phyloP scores from a whole-genome alignment of 1,284 basidiomycete species.

The Bjerkandera adusta region DNA sequence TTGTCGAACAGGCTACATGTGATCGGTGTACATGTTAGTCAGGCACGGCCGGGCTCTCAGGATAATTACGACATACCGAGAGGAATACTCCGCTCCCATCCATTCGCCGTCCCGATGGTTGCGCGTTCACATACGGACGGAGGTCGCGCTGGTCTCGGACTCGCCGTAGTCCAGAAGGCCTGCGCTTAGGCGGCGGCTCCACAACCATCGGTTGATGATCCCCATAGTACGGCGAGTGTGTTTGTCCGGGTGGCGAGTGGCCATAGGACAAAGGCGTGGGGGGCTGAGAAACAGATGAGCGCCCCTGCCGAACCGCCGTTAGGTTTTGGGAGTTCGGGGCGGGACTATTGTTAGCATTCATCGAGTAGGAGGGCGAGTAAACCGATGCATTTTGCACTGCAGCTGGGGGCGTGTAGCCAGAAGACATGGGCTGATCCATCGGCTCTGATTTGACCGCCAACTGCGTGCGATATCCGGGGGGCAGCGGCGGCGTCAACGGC shows the following conservation, averaged over 20 bases:
- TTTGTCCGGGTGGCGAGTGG: slow-evolving; percentile 45
- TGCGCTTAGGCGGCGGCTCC: slow-evolving; percentile 68
- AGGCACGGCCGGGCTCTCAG: background rate
- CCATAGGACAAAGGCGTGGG: slow-evolving; percentile 67
- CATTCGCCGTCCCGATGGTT: slow-evolving; percentile 61
- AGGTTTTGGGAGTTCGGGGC: slow-evolving; percentile 51
- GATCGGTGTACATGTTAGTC: slow-evolving; percentile 12
- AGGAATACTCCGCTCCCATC: slow-evolving; percentile 62
- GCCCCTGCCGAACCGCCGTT: slow-evolving; percentile 43
- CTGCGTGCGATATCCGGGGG: slow-evolving; percentile 39
- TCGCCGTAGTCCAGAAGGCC: slow-evolving; percentile 67
- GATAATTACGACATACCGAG: slow-evolving; percentile 45
- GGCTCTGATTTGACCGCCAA: slow-evolving; percentile 8
- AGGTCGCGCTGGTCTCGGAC: slow-evolving; percentile 71
- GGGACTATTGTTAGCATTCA: slow-evolving; percentile 57
- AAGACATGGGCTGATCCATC: slow-evolving; percentile 33
- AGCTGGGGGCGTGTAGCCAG: slow-evolving; percentile 50
- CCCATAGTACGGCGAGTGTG: slow-evolving; percentile 47
- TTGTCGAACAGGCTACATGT: slow-evolving; percentile 76
- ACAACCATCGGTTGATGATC: slow-evolving; percentile 66
- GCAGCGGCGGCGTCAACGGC: slow-evolving; percentile 47
- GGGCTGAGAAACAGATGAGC: slow-evolving; percentile 58
- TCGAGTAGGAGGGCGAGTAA: slow-evolving; percentile 41
- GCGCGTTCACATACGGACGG: slow-evolving; percentile 60
- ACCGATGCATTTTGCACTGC: slow-evolving; percentile 33